A percentile compares a stretch with the other conserved stretches of the same genome.
Evolutionary conservation across 768 basidiomycete species (phyloP).

Genomic region (Saitozyma podzolica): DNA sequence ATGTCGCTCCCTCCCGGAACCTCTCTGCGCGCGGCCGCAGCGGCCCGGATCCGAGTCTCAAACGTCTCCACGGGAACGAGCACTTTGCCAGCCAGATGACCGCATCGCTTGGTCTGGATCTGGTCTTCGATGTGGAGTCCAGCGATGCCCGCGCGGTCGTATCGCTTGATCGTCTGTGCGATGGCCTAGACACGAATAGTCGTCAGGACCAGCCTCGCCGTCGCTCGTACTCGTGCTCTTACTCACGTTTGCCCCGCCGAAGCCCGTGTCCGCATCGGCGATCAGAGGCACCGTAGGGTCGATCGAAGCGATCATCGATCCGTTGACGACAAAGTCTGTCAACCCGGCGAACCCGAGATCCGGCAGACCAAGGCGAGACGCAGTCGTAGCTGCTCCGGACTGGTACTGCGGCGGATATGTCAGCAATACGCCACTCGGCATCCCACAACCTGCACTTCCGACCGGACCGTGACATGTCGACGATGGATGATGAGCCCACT

Average conservation of each 20-base stretch:
- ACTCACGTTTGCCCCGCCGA: constrained; percentile 44
- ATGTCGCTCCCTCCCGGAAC: too few species aligned
- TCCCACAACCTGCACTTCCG: too few species aligned
- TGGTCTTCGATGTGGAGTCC: constrained; percentile 79
- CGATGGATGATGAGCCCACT: background rate
- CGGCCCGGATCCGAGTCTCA: too few species aligned
- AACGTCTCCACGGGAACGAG: constrained; percentile 72
- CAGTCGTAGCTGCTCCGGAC: constrained; percentile 79
- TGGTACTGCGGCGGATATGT: constrained; percentile 57
- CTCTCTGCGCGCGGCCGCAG: too few species aligned
- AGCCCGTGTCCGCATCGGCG: constrained; percentile 76
- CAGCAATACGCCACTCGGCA: too few species aligned
- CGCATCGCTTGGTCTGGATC: constrained; percentile 78
- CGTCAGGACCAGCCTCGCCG: too few species aligned
- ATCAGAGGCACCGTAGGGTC: constrained; percentile 69
- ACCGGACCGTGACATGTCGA: too few species aligned
- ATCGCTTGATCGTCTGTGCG: constrained; percentile 72
- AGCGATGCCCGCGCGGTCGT: constrained; percentile 68
- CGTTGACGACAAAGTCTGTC: constrained; percentile 74
- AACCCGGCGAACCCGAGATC: constrained; percentile 75
- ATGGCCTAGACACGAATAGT: constrained; percentile 33
- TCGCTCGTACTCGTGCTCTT: too few species aligned
- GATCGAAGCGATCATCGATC: constrained; percentile 68
- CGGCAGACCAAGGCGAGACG: constrained; percentile 74
- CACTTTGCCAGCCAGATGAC: constrained; percentile 77